Evolutionary conservation across 768 basidiomycete species (phyloP), one percentile per base, ranked within the genome.

Genomic region (Podaxis rugospora): DNA sequence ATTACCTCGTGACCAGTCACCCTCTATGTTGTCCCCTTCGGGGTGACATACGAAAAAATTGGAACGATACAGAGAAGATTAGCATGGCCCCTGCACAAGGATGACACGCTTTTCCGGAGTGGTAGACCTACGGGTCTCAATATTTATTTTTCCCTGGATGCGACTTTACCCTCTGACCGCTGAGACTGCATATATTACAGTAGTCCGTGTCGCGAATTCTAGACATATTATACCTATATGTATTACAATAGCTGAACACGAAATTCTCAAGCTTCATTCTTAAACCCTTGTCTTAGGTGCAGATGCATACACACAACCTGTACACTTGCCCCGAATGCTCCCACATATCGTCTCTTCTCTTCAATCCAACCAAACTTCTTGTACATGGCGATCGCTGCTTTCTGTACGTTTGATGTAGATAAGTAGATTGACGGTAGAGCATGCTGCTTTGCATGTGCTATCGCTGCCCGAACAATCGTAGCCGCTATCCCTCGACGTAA

Each of bases 31-130:
- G 86, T 87, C 86, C 88, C 87, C 87, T 89, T 89, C 86, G 87
- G 88, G 87, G 90, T 89, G 89, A 87, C 90, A 90, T 89, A 92
- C 86, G 88, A 89, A 90, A 94, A 93, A 92, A 90, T 94, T 93
- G 93, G 91, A 95, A 94, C 92, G 90, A 95, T 95, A 95, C 93
- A 94, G 93, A 96, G 94, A 95, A 95, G 94, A 95, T 96, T 95
- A 95, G 94, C 94, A 96, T 96, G 92, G 95, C 93, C 94, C 95
- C 94, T 96, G 94, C 94, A 95, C 93, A 97, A 95, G 95, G 93
- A 95, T 95, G 94, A 95, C 94, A 95, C 92, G 90, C 90, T 92
- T 90, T 89, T 83, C 87, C 88, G 88, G 89, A 90, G 89, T 90
- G 88, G 89, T 89, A 89, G 80, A 80, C 70, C 77, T 78, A 79